Evolutionary conservation across 225 moss, liverwort and hornwort species (phyloP).

Genomic region (Sphagnum tenellum): DNA sequence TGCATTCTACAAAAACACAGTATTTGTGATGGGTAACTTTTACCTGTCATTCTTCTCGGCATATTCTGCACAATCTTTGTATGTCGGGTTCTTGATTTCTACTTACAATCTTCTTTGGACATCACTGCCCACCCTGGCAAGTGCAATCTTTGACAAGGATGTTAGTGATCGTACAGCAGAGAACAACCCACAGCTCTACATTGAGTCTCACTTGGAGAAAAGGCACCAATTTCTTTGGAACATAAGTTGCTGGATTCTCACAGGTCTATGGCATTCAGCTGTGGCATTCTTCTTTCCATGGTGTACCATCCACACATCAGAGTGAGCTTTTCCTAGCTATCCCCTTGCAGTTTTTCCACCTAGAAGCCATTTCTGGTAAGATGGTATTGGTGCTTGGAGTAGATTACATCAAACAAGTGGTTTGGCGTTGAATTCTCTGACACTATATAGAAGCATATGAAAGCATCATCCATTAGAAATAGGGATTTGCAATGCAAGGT

Average conservation of each 20-base stretch:
- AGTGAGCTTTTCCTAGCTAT: constrained; percentile 14
- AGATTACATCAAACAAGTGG: too few species aligned
- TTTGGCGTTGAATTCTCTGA: too few species aligned
- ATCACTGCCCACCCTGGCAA: constrained; percentile 38
- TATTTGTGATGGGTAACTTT: constrained; percentile 45
- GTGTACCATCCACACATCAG: constrained; percentile 15
- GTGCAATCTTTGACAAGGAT: constrained; percentile 67
- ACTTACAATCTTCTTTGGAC: constrained; percentile 86
- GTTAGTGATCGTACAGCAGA: constrained; percentile 65
- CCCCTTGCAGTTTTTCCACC: too few species aligned
- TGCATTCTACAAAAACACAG: constrained; percentile 77
- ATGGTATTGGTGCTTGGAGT: too few species aligned
- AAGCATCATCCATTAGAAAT: too few species aligned
- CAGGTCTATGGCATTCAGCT: constrained; percentile 60
- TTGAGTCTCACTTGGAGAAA: constrained; percentile 61
- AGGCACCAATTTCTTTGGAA: constrained; percentile 26
- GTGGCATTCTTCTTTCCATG: constrained; percentile 54
- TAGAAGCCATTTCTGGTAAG: too few species aligned
- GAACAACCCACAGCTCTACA: constrained; percentile 88
- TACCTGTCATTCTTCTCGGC: constrained; percentile 58
- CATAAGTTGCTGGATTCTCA: constrained; percentile 33
- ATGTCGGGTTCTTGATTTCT: constrained; percentile 30
- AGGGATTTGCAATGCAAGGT: too few species aligned
- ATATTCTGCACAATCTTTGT: constrained; percentile 63
- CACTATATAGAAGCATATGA: too few species aligned